Evolutionary conservation across 257 asterid genomes (phyloP).

Genomic region (Anisodus tanguticus): DNA sequence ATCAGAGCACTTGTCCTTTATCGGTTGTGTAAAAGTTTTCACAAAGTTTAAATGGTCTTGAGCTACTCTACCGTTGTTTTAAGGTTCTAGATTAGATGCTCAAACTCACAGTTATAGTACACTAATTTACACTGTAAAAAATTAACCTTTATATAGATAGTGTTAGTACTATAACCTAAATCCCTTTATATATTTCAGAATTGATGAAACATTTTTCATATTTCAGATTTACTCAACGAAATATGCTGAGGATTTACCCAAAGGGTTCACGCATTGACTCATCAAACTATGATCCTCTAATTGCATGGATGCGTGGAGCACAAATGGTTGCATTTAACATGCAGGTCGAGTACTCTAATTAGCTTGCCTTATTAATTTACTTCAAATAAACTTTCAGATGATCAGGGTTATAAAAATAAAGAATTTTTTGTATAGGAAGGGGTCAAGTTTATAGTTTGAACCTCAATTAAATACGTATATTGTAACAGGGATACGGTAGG

Average conservation of each 20-base stretch:
- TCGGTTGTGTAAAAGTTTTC: too few species aligned
- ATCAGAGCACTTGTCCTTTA: too few species aligned
- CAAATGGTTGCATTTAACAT: conserved; percentile 50
- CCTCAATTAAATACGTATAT: neutral
- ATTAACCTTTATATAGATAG: too few species aligned
- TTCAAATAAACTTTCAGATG: neutral
- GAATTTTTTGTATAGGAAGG: too few species aligned
- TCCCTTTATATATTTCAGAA: neutral
- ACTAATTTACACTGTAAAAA: too few species aligned
- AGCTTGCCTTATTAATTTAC: neutral
- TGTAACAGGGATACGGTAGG: conserved; percentile 36
- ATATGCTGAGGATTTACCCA: conserved; percentile 40
- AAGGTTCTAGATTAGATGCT: too few species aligned
- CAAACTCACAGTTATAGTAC: too few species aligned
- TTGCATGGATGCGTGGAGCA: conserved; percentile 46
- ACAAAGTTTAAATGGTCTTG: too few species aligned
- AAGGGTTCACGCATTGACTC: conserved; percentile 39
- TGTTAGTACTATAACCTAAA: too few species aligned
- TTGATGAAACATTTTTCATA: neutral
- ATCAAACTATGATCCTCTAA: conserved; percentile 38
- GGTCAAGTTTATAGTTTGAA: neutral
- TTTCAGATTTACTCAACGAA: conserved; percentile 39
- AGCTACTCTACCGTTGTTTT: too few species aligned
- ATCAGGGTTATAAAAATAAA: neutral
- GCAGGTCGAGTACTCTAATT: conserved; percentile 36